Conservation (phyloP, 1,284 basidiomycete genomes). For the Trichosporon sp. region DNA sequence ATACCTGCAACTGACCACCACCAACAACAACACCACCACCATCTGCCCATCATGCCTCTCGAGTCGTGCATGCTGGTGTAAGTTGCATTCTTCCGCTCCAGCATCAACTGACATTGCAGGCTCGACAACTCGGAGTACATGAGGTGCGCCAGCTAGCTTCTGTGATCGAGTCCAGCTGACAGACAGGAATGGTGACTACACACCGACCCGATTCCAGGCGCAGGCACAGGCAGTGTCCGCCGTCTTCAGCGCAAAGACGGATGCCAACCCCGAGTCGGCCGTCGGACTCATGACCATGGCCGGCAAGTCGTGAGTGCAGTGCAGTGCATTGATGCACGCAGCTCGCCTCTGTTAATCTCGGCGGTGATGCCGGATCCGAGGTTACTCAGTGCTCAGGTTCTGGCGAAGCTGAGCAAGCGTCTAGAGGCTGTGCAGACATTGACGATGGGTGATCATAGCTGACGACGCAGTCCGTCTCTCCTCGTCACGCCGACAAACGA, state of each 20-base stretch:
- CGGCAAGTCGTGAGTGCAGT: slow-evolving; percentile 67
- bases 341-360: background rate
- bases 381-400: background rate
- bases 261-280: slow-evolving; percentile 93
- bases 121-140: slow-evolving; percentile 93
- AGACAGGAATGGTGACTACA: slow-evolving; percentile 78
- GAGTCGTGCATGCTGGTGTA: slow-evolving; percentile 80
- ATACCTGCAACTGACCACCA: slow-evolving; percentile 5
- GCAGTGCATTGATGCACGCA: background rate
- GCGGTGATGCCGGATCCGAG: background rate
- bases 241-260: slow-evolving; percentile 87
- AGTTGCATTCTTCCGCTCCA: slow-evolving; percentile 17
- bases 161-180: background rate
- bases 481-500: slow-evolving; percentile 94
- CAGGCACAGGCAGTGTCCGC: slow-evolving; percentile 88
- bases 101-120: slow-evolving; percentile 45
- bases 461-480: slow-evolving; percentile 69
- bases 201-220: slow-evolving; percentile 78
- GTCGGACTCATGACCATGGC: slow-evolving; percentile 98
- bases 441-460: background rate
- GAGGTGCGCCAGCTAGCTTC: slow-evolving; percentile 50
- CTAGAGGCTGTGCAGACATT: background rate
- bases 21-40: slow-evolving; percentile 5
- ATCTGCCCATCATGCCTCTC: slow-evolving; percentile 65
- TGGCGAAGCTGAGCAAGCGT: background rate